Evolutionary conservation across 768 basidiomycete species (phyloP).

Genomic region (Kwoniella shandongensis): DNA sequence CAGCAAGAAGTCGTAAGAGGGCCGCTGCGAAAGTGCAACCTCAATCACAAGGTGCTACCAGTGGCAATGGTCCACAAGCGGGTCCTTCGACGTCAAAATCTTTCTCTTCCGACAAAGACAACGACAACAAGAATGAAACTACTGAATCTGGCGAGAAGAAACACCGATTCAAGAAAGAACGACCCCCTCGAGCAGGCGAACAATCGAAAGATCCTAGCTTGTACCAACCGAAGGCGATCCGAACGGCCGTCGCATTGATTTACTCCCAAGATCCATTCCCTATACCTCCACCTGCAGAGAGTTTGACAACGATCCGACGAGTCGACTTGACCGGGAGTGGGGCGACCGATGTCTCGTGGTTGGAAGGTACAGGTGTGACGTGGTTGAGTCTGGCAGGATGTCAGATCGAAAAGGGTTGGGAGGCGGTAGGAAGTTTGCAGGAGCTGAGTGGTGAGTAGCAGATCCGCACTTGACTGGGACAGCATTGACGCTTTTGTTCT

Average conservation of each 20-base stretch:
- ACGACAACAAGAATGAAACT: not conserved
- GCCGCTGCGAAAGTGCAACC: slow-evolving; percentile 2
- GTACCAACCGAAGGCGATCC: slow-evolving; percentile 45
- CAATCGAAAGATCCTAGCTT: slow-evolving; percentile 28
- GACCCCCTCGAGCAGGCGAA: slow-evolving; percentile 6
- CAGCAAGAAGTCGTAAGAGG: slow-evolving; percentile 40
- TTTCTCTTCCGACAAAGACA: not conserved
- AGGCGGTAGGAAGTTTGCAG: slow-evolving; percentile 37
- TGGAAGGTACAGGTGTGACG: slow-evolving; percentile 31
- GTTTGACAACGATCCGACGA: slow-evolving; percentile 23
- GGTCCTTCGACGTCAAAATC: not conserved
- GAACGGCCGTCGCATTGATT: slow-evolving; percentile 35
- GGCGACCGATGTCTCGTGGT: slow-evolving; percentile 31
- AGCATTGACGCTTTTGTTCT: slow-evolving; percentile 9
- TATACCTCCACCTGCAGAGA: slow-evolving; percentile 32
- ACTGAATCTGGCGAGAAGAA: not conserved
- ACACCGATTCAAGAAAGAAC: not conserved
- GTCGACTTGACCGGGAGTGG: slow-evolving; percentile 41
- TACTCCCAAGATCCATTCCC: slow-evolving; percentile 32
- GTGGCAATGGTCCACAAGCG: slow-evolving; percentile 2
- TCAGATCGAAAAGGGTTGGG: slow-evolving; percentile 34
- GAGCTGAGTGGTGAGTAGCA: slow-evolving; percentile 38
- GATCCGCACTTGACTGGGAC: not conserved
- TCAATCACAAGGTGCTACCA: not conserved
- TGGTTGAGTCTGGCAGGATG: slow-evolving; percentile 45